Conservation (phyloP, 805 yeast species). For the Torulaspora delbrueckii region DNA sequence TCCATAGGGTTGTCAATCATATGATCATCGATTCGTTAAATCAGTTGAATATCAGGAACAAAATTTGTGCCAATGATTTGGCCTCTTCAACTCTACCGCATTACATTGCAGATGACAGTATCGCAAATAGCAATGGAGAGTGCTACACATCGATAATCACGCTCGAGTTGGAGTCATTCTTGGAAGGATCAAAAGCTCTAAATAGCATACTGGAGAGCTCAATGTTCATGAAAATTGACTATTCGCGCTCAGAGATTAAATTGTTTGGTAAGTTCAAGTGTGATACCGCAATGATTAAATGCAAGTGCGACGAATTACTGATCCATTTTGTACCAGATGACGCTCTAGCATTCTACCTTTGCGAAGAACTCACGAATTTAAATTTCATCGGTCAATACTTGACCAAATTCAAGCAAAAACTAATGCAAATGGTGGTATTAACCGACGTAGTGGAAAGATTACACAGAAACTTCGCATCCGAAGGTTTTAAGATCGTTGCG, state of each 20-base stretch:
- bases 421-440: slow-evolving; percentile 33
- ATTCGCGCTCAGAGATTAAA: slow-evolving; percentile 27
- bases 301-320: slow-evolving; percentile 28
- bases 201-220: slow-evolving; percentile 29
- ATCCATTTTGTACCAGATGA: slow-evolving; percentile 29
- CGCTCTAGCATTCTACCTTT: slow-evolving; percentile 28
- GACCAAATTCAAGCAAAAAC: slow-evolving; percentile 29
- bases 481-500: slow-evolving; percentile 30
- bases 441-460: slow-evolving; percentile 35
- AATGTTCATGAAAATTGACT: slow-evolving; percentile 33
- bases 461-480: slow-evolving; percentile 33
- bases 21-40: slow-evolving; percentile 36
- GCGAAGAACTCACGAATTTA: slow-evolving; percentile 26
- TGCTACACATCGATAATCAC: slow-evolving; percentile 25
- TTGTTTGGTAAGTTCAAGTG: slow-evolving; percentile 33
- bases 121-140: background rate
- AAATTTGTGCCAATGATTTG: slow-evolving; percentile 21
- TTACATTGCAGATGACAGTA: slow-evolving; percentile 16
- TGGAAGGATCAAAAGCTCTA: slow-evolving; percentile 30
- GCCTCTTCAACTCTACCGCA: slow-evolving; percentile 20
- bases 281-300: slow-evolving; percentile 30
- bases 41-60: slow-evolving; percentile 30
- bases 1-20: slow-evolving; percentile 34
- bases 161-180: slow-evolving; percentile 30
- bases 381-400: slow-evolving; percentile 27